Evolutionary conservation across 768 basidiomycete species (phyloP), one percentile per base, ranked within the genome.

Genomic region (Pluteus cervinus): DNA sequence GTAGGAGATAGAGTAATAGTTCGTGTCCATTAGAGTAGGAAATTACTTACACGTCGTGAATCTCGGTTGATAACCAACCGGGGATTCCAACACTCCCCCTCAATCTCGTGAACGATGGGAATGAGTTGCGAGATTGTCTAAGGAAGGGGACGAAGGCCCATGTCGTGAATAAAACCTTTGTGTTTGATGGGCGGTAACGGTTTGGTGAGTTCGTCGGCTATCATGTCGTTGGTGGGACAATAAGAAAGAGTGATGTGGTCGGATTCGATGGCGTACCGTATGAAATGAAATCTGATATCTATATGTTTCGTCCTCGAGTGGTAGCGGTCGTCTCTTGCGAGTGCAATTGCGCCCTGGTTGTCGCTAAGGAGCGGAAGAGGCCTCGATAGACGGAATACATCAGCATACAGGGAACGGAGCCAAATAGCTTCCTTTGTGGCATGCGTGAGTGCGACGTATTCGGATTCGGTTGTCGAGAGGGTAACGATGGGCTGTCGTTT

Each of bases 281-380:
- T 49, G 25, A 52, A 54, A 36, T 63, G 59, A 33, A 57, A 52
- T 6, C 47, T 47, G 17, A 60, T 51, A 33, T 61, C 53, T 29
- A 64, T 64, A 43, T 65, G 62, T 40, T 64, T 65, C 2, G 44
- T 45, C 14, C 34, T 32, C 21, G 40, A 28, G 26, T 45, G 44
- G 16, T 36, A 54, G 53, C 11, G 50, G 37, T 2, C 31, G 61
- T 56, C 14, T 51, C 22, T 39, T 5, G 48, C 33, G 2, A 57
- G 44, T 4, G 44, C 44, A 14, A 55, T 50, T 7, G 47, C 44
- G 6, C 48, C 37, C 31, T 50, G 40, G 33, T 57, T 57, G 43
- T 58, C 48, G 20, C 44, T 37, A 17, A 22, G 23, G 17, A 44
- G 24, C 15, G n/a, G 10, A 26, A 30, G 39, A 5, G 44, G 43